phyloP scores from a whole-genome alignment of 345 rosid genomes.

The Euphorbia peplus region DNA sequence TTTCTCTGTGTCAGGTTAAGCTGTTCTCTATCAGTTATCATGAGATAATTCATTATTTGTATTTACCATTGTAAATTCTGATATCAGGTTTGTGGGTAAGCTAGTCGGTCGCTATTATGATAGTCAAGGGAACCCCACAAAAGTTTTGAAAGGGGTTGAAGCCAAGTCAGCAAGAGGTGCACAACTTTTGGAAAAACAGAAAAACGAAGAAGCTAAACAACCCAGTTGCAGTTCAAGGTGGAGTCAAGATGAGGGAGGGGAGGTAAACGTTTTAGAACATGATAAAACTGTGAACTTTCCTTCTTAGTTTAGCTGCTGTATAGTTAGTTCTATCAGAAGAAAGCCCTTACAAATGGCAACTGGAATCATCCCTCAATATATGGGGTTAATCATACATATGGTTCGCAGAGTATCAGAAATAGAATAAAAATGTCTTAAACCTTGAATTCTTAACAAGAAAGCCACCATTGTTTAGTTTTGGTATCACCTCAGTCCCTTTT shows the following conservation, averaged over 20 bases:
- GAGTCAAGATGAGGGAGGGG: conserved; percentile 91
- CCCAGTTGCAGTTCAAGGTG: conserved; percentile 84
- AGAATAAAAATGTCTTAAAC: too few species aligned
- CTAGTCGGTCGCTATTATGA: conserved; percentile 86
- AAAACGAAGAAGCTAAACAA: conserved; percentile 85
- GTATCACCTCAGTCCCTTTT: too few species aligned
- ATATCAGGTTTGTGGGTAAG: conserved; percentile 69
- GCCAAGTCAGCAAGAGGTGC: conserved; percentile 93
- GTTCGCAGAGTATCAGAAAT: too few species aligned
- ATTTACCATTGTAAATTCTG: neutral
- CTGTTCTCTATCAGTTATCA: neutral
- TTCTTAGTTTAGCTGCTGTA: neutral
- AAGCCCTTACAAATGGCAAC: neutral
- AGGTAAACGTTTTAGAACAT: conserved; percentile 35
- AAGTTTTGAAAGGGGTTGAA: conserved; percentile 84
- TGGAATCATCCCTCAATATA: too few species aligned
- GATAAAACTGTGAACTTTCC: neutral
- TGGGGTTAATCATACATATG: too few species aligned
- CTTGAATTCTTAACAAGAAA: too few species aligned
- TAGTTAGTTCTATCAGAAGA: neutral
- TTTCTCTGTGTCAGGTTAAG: too few species aligned
- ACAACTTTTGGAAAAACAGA: conserved; percentile 86
- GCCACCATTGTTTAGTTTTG: too few species aligned
- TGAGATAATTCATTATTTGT: neutral
- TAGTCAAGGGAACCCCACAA: conserved; percentile 73